Conservation (phyloP, 495 filamentous ascomycete genomes). For the Durotheca rogersii region DNA sequence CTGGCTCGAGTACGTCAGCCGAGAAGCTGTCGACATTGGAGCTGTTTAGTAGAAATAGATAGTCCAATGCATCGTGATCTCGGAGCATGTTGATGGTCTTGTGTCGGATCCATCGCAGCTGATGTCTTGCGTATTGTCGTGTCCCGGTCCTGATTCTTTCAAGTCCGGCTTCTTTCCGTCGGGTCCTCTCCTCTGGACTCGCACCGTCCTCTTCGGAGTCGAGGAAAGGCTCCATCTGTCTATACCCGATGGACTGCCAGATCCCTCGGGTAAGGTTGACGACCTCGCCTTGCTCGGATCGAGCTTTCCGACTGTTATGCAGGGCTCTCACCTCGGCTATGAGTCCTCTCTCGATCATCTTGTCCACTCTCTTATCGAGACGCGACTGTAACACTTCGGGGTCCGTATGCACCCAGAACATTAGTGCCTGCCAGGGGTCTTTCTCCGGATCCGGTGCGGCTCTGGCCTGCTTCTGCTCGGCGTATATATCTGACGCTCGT, state of each 20-base stretch:
- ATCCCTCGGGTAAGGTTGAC: slow-evolving; percentile 79
- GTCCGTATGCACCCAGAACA: slow-evolving; percentile 87
- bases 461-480: slow-evolving; percentile 59
- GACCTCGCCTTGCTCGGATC: slow-evolving; percentile 48
- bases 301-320: slow-evolving; percentile 52
- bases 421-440: slow-evolving; percentile 62
- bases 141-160: slow-evolving; percentile 72
- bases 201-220: slow-evolving; percentile 46
- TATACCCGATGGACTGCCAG: slow-evolving; percentile 95
- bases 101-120: slow-evolving; percentile 82
- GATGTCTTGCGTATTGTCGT: slow-evolving; percentile 80
- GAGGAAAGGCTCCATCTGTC: slow-evolving; percentile 77
- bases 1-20: slow-evolving; percentile 61
- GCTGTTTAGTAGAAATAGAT: slow-evolving; percentile 74
- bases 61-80: slow-evolving; percentile 49
- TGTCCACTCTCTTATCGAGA: slow-evolving; percentile 73
- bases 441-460: slow-evolving; percentile 1
- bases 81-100: slow-evolving; percentile 70
- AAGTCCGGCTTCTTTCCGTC: slow-evolving; percentile 39
- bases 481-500: slow-evolving; percentile 84
- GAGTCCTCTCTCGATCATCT: slow-evolving; percentile 77
- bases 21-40: slow-evolving; percentile 60
- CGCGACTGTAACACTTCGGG: slow-evolving; percentile 64
- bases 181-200: slow-evolving; percentile 38
- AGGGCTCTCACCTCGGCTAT: slow-evolving; percentile 64